Percentiles rank a stretch among this genome's conserved stretches.
phyloP scores from a whole-genome alignment of 768 basidiomycete genomes.

The Termitomyces sp. region DNA sequence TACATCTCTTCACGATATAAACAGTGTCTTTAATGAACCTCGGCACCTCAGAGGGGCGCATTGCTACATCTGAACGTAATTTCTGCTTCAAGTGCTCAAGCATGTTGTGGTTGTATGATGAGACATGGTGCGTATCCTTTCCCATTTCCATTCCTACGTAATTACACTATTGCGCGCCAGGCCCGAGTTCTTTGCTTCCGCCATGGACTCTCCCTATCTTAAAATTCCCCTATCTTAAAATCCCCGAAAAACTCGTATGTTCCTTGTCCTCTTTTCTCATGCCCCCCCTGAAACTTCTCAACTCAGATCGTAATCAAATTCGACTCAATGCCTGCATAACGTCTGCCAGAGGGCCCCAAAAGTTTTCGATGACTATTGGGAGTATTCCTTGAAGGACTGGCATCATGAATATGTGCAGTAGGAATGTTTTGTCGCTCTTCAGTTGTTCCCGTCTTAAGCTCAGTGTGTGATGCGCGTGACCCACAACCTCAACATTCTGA shows the following conservation, averaged over 20 bases:
- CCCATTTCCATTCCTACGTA: not conserved
- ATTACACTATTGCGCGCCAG: slow-evolving; percentile 21
- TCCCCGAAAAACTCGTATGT: slow-evolving; percentile 29
- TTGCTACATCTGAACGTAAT: slow-evolving; percentile 50
- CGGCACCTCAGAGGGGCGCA: slow-evolving; percentile 40
- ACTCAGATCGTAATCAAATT: slow-evolving; percentile 37
- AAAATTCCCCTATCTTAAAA: slow-evolving; percentile 44
- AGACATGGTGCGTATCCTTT: slow-evolving; percentile 36
- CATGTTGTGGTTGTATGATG: slow-evolving; percentile 65
- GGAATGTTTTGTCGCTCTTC: no score
- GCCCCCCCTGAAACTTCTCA: not conserved
- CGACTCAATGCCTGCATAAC: slow-evolving; percentile 27
- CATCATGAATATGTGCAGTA: slow-evolving; percentile 24
- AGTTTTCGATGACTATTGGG: slow-evolving; percentile 36
- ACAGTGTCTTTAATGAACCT: slow-evolving; percentile 53
- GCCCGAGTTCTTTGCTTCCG: slow-evolving; percentile 63
- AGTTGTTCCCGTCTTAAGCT: no score
- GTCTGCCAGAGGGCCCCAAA: slow-evolving; percentile 55
- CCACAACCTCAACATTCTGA: no score
- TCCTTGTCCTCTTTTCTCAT: not conserved
- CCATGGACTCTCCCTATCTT: slow-evolving; percentile 57
- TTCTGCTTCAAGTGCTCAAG: slow-evolving; percentile 60
- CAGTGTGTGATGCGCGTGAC: no score
- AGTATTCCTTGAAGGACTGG: slow-evolving; percentile 50
- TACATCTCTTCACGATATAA: not conserved